These are phyloP conservation scores for Candida coquimbonensis DNA, from an alignment of 805 yeast species.

Conservation along the genomic window DNA sequence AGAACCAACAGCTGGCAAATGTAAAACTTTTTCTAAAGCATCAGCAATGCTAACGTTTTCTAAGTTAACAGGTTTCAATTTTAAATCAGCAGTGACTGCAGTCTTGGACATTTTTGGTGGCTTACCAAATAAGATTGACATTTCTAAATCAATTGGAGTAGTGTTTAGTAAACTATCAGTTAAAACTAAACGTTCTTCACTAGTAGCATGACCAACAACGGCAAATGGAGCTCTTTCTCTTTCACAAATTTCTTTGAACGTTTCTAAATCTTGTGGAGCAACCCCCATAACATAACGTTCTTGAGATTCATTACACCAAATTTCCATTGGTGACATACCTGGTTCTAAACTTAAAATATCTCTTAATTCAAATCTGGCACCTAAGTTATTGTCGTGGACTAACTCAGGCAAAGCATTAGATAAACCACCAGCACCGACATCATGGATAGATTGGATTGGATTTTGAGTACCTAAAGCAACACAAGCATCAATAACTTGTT, in stretches of 20 bases:
- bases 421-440: conserved; percentile 99
- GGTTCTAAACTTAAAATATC: conserved; percentile 88
- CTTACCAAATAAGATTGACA: conserved; percentile 92
- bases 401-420: conserved; percentile 96
- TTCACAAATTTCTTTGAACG: conserved; percentile 73
- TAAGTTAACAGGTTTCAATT: conserved; percentile 33
- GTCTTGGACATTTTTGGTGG: conserved; percentile 91
- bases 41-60: conserved; percentile 41
- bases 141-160: conserved; percentile 91
- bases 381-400: conserved; percentile 94
- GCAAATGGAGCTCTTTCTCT: conserved; percentile 97
- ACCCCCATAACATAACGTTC: conserved; percentile 96
- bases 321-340: conserved; percentile 99
- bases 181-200: conserved; percentile 74
- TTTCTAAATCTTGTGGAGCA: conserved; percentile 63
- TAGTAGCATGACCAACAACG: conserved; percentile 90
- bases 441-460: conserved; percentile 94
- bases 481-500: conserved; percentile 95
- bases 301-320: conserved; percentile 99
- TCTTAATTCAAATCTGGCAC: conserved; percentile 89
- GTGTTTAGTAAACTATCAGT: conserved; percentile 71
- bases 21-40: conserved; percentile 76
- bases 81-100: conserved; percentile 56
- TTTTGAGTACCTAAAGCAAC: conserved; percentile 64
- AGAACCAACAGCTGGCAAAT: conserved; percentile 90